Conservation (phyloP, 2,329 filamentous ascomycete genomes). For the Pseudofabraea citricarpa region DNA sequence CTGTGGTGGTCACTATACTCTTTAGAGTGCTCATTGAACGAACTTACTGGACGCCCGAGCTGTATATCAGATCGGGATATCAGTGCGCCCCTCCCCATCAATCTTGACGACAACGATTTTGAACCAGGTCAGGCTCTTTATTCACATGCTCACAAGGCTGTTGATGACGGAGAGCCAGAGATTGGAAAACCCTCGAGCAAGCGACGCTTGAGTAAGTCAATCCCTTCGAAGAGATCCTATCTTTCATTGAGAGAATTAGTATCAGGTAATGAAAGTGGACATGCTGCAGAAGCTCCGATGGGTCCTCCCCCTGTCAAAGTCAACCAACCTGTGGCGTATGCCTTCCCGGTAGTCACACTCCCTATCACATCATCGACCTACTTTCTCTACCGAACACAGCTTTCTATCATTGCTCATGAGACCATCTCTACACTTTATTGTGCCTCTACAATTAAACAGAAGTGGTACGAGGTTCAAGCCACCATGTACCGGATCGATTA, state of each 20-base stretch:
- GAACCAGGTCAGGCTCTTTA: conserved; percentile 5
- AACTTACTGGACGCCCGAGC: conserved; percentile 21
- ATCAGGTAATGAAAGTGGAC: neutral
- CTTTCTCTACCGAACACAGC: conserved; percentile 21
- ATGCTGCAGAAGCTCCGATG: conserved; percentile 3
- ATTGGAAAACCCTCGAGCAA: neutral
- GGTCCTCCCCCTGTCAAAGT: conserved; percentile 8
- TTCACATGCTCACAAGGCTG: neutral
- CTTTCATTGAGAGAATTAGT: neutral
- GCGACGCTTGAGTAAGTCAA: neutral
- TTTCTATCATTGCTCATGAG: conserved; percentile 21
- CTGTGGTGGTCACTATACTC: conserved; percentile 24
- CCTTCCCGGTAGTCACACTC: conserved; percentile 9
- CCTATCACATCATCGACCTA: conserved; percentile 15
- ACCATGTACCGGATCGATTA: conserved; percentile 15
- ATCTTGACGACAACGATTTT: conserved; percentile 14
- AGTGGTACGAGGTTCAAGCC: conserved; percentile 19
- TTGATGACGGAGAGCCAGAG: neutral
- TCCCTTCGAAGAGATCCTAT: conserved; percentile 1
- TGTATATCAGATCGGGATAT: conserved; percentile 22
- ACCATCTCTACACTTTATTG: conserved; percentile 21
- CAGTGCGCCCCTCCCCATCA: conserved; percentile 19
- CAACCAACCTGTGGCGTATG: conserved; percentile 1
- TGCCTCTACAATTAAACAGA: conserved; percentile 16
- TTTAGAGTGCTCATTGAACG: conserved; percentile 18